A percentile compares a stretch with the other conserved stretches of the same genome.
Evolutionary conservation across 148 eudicot genomes (phyloP).

Genomic region (Chenopodium suecicum): DNA sequence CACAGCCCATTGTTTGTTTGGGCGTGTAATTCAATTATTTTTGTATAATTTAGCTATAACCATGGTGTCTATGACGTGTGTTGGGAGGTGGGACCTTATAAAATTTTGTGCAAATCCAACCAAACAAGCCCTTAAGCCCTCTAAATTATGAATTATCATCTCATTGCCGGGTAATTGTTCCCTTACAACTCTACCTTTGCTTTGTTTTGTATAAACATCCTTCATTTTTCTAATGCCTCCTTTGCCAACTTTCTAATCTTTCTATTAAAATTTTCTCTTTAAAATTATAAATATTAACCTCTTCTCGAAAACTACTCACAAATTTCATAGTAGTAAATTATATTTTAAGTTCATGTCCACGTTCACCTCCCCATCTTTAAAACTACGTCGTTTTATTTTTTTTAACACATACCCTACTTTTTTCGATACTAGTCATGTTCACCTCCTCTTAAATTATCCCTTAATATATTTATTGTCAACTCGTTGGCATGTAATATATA

Average conservation of each 20-base stretch:
- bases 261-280: constrained; percentile 16
- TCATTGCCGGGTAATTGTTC: constrained; percentile 28
- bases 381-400: constrained; percentile 18
- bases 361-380: constrained; percentile 39
- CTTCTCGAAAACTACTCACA: neutral
- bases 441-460: constrained; percentile 17
- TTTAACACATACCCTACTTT: constrained; percentile 36
- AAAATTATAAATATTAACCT: neutral
- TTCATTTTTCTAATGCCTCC: constrained; percentile 33
- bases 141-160: constrained; percentile 7
- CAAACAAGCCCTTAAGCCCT: constrained; percentile 23
- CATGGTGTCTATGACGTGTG: constrained; percentile 25
- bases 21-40: neutral
- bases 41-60: constrained; percentile 1
- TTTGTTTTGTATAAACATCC: constrained; percentile 38
- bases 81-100: constrained; percentile 20
- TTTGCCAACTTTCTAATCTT: constrained; percentile 39
- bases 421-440: constrained; percentile 43
- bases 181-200: constrained; percentile 36
- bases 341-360: constrained; percentile 37
- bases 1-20: constrained; percentile 21
- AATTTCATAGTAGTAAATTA: neutral
- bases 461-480: neutral
- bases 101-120: constrained; percentile 31
- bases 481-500: constrained; percentile 26